Conservation (phyloP, 202 grass and related monocot genomes). For the Schoenoplectus tabernaemontani region DNA sequence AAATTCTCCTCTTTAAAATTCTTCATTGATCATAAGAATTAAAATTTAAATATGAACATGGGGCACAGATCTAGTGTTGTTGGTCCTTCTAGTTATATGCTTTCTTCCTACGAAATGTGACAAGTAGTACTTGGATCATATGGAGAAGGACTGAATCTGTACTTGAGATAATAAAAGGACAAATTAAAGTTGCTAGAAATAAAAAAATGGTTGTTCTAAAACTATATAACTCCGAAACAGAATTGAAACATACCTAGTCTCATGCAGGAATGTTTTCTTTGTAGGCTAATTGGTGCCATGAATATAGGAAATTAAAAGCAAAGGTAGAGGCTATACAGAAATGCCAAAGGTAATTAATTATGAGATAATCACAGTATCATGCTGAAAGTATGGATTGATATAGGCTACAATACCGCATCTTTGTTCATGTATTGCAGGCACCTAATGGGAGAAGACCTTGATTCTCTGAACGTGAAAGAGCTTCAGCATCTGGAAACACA, state of each 20-base stretch:
- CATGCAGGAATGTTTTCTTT: constrained; percentile 22
- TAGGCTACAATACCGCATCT: not conserved
- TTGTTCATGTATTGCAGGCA: constrained; percentile 43
- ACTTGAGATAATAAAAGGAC: not conserved
- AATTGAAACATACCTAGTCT: not conserved
- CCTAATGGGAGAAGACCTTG: constrained; percentile 87
- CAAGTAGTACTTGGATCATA: not conserved
- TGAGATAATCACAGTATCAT: too few species aligned
- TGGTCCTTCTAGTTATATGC: not conserved
- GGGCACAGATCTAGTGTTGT: too few species aligned
- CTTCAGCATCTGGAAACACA: constrained; percentile 83
- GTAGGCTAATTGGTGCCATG: constrained; percentile 77
- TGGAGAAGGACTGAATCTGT: not conserved
- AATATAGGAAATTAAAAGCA: constrained; percentile 76
- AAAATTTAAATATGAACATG: not conserved
- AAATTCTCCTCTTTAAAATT: not conserved
- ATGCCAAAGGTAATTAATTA: constrained; percentile 98
- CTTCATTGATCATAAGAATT: not conserved
- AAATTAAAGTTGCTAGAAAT: not conserved
- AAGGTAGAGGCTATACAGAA: constrained; percentile 92
- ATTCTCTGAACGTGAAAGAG: constrained; percentile 70
- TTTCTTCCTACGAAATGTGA: not conserved
- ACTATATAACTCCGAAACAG: not conserved
- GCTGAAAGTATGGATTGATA: not conserved
- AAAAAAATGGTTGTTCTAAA: not conserved